Base-by-base conservation (phyloP, 768 basidiomycete genomes). In the Termitomyces sp. region DNA sequence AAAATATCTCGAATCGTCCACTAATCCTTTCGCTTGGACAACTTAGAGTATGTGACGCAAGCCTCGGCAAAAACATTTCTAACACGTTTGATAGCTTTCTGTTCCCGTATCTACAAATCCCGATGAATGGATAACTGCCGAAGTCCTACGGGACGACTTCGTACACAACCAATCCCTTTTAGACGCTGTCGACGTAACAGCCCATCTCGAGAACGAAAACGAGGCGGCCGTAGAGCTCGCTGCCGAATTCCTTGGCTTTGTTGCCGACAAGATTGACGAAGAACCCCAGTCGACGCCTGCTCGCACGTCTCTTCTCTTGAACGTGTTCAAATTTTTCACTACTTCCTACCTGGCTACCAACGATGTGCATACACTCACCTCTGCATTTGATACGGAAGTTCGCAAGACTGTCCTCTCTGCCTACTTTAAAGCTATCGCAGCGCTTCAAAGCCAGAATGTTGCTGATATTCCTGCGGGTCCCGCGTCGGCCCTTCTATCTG, bases 51-150 rank as follows among this genome's bases (percentile, higher is more conserved):
- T 53, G 79, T 76, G 31, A 55, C 56, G 49, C 57, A 40, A 56
- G 47, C 62, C 27, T 25, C 60, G 51, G 43, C 50, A 31, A 45
- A 54, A 43, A 56, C 41, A 29, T 51, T 45, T 35, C 47, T 53
- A 29, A 45, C 47, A 56, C 56, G 34, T 42, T 48, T 63, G 27
- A 19, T 62, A 94, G 92, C 72, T 96, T 59, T 87, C 90, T 60
- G 86, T 98, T 71, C 93, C 92, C 45, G 90, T 97, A 57, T 87
- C 92, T 45, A 86, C 90, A n/a, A 75, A 77, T 38, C 61, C 77
- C 62, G 85, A 94, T 71, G 85, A 92, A 72, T 97, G 95, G 95
- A 92, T 94, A 68, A 82, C 86, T 53, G 94, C 95, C 51, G 94
- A 96, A 75, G 85, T 95, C 66, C 83, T 96, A 56, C 80, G 90